Evolutionary conservation across 495 filamentous ascomycete species (phyloP), one percentile per base, ranked within the genome.

Genomic region (Lasiosphaeriaceae sp.): DNA sequence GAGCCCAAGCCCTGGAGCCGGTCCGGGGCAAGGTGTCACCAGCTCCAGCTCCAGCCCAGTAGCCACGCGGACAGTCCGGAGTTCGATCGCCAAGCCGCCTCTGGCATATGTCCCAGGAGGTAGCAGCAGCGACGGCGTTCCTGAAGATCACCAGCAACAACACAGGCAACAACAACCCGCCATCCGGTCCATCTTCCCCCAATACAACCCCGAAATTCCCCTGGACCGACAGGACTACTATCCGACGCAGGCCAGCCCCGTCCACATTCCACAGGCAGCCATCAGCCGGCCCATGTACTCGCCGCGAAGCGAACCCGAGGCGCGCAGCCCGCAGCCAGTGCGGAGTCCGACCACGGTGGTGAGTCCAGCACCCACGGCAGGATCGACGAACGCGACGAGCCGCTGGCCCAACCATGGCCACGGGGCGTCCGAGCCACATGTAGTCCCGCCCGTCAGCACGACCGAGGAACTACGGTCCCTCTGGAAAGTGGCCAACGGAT

Each of bases 141-240:
- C 26, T 9, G 26, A 31, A 3, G 26, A 51, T 52, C 54, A 22
- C 41, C 48, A 9, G 57, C 58, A 60, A 70, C 54, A 48, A 65
- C 67, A 53, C 72, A 52, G 63, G 9, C 65, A 50, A 47, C 65
- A 44, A 58, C 67, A 35, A 53, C 67, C 60, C 66, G 76, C 41
- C 65, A 76, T 63, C 51, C 75, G 74, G 50, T 81, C 72, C 14
- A 94, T 94, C 57, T 94, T 96, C 66, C 90, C 90, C 14, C 81
- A 77, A n/a, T 92, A 90, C 64, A 84, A 96, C 67, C 84, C 85
- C 11, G 80, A 80, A n/a, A 48, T 88, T 9, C 80, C 87, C 9
- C 77, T 90, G 22, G 78, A 80, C 55, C 81, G 84, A 53, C 89
- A 94, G 65, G 74, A 78, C 39, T 90, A 91, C 64, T 83, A 79